Base-by-base conservation (phyloP, 2,329 filamentous ascomycete genomes). In the Aspergillus melleus region DNA sequence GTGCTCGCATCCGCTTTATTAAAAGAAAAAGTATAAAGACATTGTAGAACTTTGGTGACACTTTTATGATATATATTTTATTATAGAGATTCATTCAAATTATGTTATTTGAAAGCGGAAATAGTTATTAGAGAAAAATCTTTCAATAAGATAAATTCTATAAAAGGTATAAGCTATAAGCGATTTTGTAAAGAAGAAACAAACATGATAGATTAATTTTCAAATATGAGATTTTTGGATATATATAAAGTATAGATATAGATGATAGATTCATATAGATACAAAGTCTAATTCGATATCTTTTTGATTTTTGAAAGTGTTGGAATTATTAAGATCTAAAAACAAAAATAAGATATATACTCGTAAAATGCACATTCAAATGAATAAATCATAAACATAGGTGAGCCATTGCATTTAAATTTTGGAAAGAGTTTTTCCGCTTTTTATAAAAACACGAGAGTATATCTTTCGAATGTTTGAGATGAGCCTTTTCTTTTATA, bases 401-500 rank as follows among this genome's bases (percentile, higher is more conserved):
- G 42, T n/a, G 42, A 49, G 42, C 24, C 29, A 56, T 46, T 56
- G 54, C 5, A 20, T 12, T 56, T 24, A 56, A 56, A 56, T 4
- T 36, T 10, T 50, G 19, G 42, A 56, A 56, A n/a, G 58, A 60
- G n/a, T 60, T 12, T 46, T 49, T n/a, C 58, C 22, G 53, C 44
- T 52, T 53, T 47, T 22, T 2, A 56, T 52, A n/a, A 56, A 36
- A 16, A 42, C 49, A 29, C 20, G 49, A 19, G 26, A 56, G 24
- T 4, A 12, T 36, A 51, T 56, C 20, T 16, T 57, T 42, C 42
- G 42, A 9, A 49, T 56, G 46, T 59, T 57, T 10, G 42, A 32
- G 12, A 61, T 30, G 12, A 55, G 32, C 30, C 47, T 59, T 50
- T 54, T 63, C 59, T 60, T 62, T 52, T 9, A 60, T 58, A 32